phyloP scores from a whole-genome alignment of 495 filamentous ascomycete species.

The Neurospora sp. region DNA sequence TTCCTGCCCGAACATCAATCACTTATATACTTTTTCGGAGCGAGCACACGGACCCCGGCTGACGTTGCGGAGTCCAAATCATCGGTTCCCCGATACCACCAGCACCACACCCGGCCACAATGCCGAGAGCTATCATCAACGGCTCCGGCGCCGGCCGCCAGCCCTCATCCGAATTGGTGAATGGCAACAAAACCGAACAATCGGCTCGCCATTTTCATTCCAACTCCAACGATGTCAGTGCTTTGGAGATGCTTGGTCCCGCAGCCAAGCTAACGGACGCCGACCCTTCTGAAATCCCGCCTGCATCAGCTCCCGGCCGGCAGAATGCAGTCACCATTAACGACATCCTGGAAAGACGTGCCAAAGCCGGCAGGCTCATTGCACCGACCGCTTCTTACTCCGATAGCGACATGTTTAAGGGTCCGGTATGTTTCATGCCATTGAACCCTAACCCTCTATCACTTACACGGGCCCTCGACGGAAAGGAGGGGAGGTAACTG shows the following conservation, averaged over 20 bases:
- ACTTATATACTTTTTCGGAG: background rate
- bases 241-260: slow-evolving; percentile 9
- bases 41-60: background rate
- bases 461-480: background rate
- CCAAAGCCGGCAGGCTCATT: slow-evolving; percentile 54
- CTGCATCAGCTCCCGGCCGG: background rate
- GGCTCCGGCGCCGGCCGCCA: background rate
- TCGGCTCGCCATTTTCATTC: slow-evolving; percentile 7
- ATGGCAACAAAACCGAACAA: background rate
- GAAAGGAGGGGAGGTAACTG: background rate
- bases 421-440: slow-evolving; percentile 36
- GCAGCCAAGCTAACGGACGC: slow-evolving; percentile 12
- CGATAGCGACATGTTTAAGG: slow-evolving; percentile 79
- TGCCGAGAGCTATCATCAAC: background rate
- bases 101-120: background rate
- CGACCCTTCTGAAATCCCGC: slow-evolving; percentile 1
- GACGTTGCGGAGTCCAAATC: background rate
- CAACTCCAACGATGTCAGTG: slow-evolving; percentile 1
- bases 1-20: background rate
- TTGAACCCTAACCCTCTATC: background rate
- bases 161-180: background rate
- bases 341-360: slow-evolving; percentile 56
- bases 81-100: background rate
- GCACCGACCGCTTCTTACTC: slow-evolving; percentile 68
- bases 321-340: slow-evolving; percentile 47